Percentiles rank a stretch among this genome's conserved stretches.
phyloP scores from a whole-genome alignment of 2,329 filamentous ascomycete genomes.

The Arthroderma sp. region DNA sequence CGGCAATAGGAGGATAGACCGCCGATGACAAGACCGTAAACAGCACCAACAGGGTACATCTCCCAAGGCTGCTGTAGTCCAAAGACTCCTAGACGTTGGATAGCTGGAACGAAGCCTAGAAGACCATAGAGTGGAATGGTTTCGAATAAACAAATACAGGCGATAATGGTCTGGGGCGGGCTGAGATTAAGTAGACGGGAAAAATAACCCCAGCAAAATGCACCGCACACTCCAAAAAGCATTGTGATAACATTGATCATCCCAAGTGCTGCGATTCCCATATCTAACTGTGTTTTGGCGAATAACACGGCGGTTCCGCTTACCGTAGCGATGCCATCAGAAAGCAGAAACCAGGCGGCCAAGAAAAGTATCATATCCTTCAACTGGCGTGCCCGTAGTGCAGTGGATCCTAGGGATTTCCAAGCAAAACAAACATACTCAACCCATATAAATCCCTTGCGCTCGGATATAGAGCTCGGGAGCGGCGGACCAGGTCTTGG shows the following conservation, averaged over 20 bases:
- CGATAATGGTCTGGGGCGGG: slow-evolving; percentile 77
- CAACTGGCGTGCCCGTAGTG: slow-evolving; percentile 58
- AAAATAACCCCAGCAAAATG: slow-evolving; percentile 76
- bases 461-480: slow-evolving; percentile 24
- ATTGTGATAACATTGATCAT: slow-evolving; percentile 92
- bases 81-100: slow-evolving; percentile 59
- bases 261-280: slow-evolving; percentile 76
- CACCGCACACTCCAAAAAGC: slow-evolving; percentile 67
- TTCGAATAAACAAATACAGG: slow-evolving; percentile 84
- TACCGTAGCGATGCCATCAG: slow-evolving; percentile 86
- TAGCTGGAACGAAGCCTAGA: slow-evolving; percentile 69
- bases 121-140: slow-evolving; percentile 86
- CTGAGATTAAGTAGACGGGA: slow-evolving; percentile 56
- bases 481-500: slow-evolving; percentile 79
- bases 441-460: slow-evolving; percentile 41
- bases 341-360: slow-evolving; percentile 84
- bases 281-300: slow-evolving; percentile 82
- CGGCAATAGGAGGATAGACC: slow-evolving; percentile 85
- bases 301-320: slow-evolving; percentile 91
- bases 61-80: slow-evolving; percentile 93
- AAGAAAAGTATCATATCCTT: slow-evolving; percentile 78
- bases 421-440: slow-evolving; percentile 73
- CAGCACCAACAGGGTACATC: slow-evolving; percentile 81
- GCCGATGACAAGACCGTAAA: slow-evolving; percentile 91
- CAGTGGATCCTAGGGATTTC: slow-evolving; percentile 70